Evolutionary conservation across 352 stramenopile species (phyloP), one percentile per base, ranked within the genome.

Genomic region (Thraustochytrium sp.): DNA sequence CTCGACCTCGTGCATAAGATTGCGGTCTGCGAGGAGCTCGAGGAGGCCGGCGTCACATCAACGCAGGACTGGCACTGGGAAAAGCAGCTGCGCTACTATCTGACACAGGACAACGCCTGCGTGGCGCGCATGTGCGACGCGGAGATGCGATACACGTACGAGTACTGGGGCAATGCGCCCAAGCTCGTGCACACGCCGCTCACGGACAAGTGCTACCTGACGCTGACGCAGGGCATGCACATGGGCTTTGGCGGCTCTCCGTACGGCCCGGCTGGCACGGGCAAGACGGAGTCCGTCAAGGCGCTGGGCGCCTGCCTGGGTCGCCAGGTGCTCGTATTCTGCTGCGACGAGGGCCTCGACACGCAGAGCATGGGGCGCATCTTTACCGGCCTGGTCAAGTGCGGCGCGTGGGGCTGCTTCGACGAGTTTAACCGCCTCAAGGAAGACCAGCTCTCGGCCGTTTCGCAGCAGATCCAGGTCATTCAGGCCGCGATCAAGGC

Each of bases 391-490:
- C 85, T 98, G 0, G 92, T 98, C 21, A 96, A 97, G 80, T 97
- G 90, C 65, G 94, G 94, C 18, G 94, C 94, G 34, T 98, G 94
- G 94, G 94, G 94, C n/a, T 98, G 94, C 82, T 98, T 98, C 54
- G 94, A 98, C 53, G 94, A 98, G 82, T 98, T 98, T 76, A 98
- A 98, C 86, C 92, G 94, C 0, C 87, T 98, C 1, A 97, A 98
- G 75, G 92, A 96, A 49, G 94, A 98, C 48, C 91, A 97, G 85
- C 89, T 98, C 23, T 97, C 92, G 0, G 94, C 93, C 5, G 94
- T 98, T 82, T 96, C 91, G 0, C 93, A 97, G 87, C 94, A 98
- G 87, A 97, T 98, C 76, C 93, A 98, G 77, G 86, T 96, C 23
- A 98, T 98, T 72, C 92, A 97, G 86, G 92, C 96, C 76, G 94